Evolutionary conservation across 305 asterid genomes (phyloP).

Genomic region (Fraxinus ornus): DNA sequence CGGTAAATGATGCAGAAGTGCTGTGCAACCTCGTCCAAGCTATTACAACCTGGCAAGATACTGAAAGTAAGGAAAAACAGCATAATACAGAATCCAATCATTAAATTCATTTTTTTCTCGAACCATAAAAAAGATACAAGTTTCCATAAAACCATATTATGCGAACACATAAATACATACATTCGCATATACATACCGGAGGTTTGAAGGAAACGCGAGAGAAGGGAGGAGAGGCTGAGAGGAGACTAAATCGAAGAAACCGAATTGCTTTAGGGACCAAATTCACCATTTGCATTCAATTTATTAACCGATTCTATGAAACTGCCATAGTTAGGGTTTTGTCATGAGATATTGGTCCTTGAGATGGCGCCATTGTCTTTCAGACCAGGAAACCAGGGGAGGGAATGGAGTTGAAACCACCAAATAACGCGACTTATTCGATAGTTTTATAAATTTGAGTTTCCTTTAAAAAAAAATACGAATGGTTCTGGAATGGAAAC

Average conservation of each 20-base stretch:
- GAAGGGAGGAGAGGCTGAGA: slow-evolving; percentile 31
- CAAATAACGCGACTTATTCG: not conserved
- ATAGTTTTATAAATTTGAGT: not conserved
- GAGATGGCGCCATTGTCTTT: slow-evolving; percentile 33
- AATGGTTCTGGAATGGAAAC: not conserved
- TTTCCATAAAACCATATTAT: not conserved
- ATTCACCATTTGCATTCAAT: slow-evolving; percentile 25
- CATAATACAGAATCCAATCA: slow-evolving; percentile 4
- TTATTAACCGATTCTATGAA: not conserved
- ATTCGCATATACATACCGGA: slow-evolving; percentile 31
- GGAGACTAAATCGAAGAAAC: slow-evolving; percentile 23
- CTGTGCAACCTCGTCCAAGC: slow-evolving; percentile 43
- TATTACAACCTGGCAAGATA: slow-evolving; percentile 36
- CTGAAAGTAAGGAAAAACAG: not conserved
- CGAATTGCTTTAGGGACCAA: slow-evolving; percentile 33
- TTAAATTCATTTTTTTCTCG: not conserved
- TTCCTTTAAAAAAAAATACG: not conserved
- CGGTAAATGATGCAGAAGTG: slow-evolving; percentile 37
- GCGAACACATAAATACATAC: not conserved
- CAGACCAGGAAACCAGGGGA: not conserved
- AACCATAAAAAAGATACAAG: not conserved
- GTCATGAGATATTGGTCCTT: not conserved
- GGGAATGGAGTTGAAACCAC: slow-evolving; percentile 22
- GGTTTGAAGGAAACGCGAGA: slow-evolving; percentile 25
- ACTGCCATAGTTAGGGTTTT: slow-evolving; percentile 34